phyloP scores from a whole-genome alignment of 805 yeast species.

The Teunomyces funiuensis region DNA sequence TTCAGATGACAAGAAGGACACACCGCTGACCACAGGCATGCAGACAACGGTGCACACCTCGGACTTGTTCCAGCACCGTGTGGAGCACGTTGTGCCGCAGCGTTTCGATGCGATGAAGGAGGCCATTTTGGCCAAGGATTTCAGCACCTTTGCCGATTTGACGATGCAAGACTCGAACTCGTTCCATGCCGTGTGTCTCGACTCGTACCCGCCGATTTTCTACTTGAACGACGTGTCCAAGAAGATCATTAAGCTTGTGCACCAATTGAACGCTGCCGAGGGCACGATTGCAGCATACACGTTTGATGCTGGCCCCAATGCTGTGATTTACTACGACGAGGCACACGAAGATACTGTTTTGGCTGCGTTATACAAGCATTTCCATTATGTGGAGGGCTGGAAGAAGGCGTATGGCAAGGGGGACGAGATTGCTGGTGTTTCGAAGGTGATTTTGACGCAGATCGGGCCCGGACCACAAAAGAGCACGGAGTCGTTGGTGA shows the following conservation, averaged over 20 bases:
- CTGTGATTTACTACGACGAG: conserved; percentile 85
- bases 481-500: conserved; percentile 55
- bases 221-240: conserved; percentile 88
- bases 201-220: conserved; percentile 93
- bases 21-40: conserved; percentile 95
- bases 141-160: conserved; percentile 76
- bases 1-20: conserved; percentile 90
- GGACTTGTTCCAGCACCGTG: conserved; percentile 78
- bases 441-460: conserved; percentile 77
- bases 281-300: conserved; percentile 92
- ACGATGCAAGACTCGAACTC: conserved; percentile 97
- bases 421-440: conserved; percentile 54
- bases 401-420: conserved; percentile 25
- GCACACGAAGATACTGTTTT: conserved; percentile 73
- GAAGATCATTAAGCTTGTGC: conserved; percentile 73
- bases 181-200: conserved; percentile 97
- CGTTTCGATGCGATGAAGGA: conserved; percentile 79
- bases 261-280: conserved; percentile 66
- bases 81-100: conserved; percentile 78
- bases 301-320: conserved; percentile 99
- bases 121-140: conserved; percentile 73
- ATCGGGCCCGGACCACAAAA: conserved; percentile 87
- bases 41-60: conserved; percentile 91
- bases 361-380: conserved; percentile 63
- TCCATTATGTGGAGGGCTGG: conserved; percentile 72